Percentiles rank a stretch among this genome's conserved stretches.
These are phyloP conservation scores for Solanum phureja DNA, from an alignment of 257 asterid species.

Conservation along the genomic window DNA sequence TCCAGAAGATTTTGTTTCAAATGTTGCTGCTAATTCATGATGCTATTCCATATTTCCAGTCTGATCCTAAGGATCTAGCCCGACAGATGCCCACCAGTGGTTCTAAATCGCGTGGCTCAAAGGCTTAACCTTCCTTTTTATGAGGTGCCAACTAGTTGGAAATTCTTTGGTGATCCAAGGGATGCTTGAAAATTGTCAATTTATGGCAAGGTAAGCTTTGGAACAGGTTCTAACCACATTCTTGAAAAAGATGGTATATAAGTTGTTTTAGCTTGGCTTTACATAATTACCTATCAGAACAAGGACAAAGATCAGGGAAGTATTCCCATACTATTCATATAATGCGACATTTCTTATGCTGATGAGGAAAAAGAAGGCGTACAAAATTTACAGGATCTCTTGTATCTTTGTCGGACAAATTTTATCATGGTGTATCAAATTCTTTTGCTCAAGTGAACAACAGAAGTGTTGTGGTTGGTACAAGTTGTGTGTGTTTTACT, in stretches of 20 bases:
- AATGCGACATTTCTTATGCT: slow-evolving; percentile 41
- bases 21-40: slow-evolving; percentile 78
- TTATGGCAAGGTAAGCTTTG: slow-evolving; percentile 96
- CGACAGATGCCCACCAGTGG: slow-evolving; percentile 86
- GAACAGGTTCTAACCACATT: slow-evolving; percentile 90
- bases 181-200: slow-evolving; percentile 80
- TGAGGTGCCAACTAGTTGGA: slow-evolving; percentile 99
- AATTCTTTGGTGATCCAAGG: slow-evolving; percentile 89
- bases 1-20: slow-evolving; percentile 92
- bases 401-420: background rate
- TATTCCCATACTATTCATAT: background rate
- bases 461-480: background rate
- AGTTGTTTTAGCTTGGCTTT: slow-evolving; percentile 94
- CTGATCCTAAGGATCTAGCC: slow-evolving; percentile 89
- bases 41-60: slow-evolving; percentile 67
- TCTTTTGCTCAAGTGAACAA: background rate
- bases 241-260: slow-evolving; percentile 95
- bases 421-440: background rate
- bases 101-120: slow-evolving; percentile 69
- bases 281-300: slow-evolving; percentile 66
- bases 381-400: background rate
- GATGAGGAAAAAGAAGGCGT: slow-evolving; percentile 48
- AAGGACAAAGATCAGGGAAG: slow-evolving; percentile 75
- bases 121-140: slow-evolving; percentile 66
- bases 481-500: background rate